Percentiles rank a stretch among this genome's conserved stretches.
phyloP scores from a whole-genome alignment of 768 basidiomycete genomes.

The Sporobolomyces pararoseus region DNA sequence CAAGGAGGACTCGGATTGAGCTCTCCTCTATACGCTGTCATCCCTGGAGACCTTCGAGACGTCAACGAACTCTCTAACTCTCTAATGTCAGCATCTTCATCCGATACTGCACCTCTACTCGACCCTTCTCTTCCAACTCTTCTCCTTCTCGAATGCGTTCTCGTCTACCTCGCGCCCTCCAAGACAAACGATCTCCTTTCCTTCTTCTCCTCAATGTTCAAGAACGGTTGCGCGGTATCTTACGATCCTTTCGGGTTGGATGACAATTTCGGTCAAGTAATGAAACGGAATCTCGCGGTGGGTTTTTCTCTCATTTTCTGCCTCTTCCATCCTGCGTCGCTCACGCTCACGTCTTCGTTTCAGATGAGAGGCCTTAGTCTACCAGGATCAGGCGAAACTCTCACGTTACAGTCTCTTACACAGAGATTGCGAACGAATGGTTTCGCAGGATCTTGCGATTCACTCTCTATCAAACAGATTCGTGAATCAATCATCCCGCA shows the following conservation, averaged over 20 bases:
- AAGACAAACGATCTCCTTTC: slow-evolving; percentile 60
- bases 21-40: slow-evolving; percentile 62
- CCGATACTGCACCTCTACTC: slow-evolving; percentile 51
- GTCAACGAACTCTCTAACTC: slow-evolving; percentile 53
- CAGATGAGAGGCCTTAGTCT: slow-evolving; percentile 65
- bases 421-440: slow-evolving; percentile 54
- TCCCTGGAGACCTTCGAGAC: slow-evolving; percentile 71
- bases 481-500: slow-evolving; percentile 50
- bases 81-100: slow-evolving; percentile 57
- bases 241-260: slow-evolving; percentile 92
- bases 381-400: no score
- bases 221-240: slow-evolving; percentile 55
- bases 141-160: slow-evolving; percentile 85
- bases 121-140: slow-evolving; percentile 70
- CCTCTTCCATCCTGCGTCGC: background rate
- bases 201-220: slow-evolving; percentile 67
- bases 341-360: background rate
- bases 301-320: background rate
- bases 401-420: no score
- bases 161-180: slow-evolving; percentile 74
- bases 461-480: slow-evolving; percentile 22
- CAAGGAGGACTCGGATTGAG: slow-evolving; percentile 63
- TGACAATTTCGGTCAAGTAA: slow-evolving; percentile 86
- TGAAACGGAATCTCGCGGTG: slow-evolving; percentile 79
- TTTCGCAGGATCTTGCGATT: slow-evolving; percentile 53